phyloP scores from a whole-genome alignment of 352 stramenopile species.

The Elongisporangium prolatum region DNA sequence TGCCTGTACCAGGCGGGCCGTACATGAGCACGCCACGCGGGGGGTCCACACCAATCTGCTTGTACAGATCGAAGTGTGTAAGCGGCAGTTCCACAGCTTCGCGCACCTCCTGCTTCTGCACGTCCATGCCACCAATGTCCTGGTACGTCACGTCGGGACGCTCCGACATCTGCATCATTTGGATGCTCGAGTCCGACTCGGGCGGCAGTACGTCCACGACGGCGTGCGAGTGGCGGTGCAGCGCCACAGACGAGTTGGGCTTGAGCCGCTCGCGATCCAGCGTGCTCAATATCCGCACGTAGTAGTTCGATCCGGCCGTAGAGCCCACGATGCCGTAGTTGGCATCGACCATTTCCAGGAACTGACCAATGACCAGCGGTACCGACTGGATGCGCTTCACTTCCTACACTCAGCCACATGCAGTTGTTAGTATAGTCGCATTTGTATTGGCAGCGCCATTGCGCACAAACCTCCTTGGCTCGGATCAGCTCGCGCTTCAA shows the following conservation, averaged over 20 bases:
- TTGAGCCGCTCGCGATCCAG: constrained; percentile 98
- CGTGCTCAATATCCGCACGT: constrained; percentile 98
- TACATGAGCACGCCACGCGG: constrained; percentile 98
- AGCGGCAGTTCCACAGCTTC: constrained; percentile 99
- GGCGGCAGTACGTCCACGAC: constrained; percentile 98
- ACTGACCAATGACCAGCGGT: constrained; percentile 99
- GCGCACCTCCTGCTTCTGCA: constrained; percentile 98
- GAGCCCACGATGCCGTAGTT: constrained; percentile 99
- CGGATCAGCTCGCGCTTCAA: constrained; percentile 98
- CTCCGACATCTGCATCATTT: constrained; percentile 98
- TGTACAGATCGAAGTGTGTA: constrained; percentile 99
- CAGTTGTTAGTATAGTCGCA: background rate
- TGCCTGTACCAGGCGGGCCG: constrained; percentile 93
- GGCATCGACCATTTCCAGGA: constrained; percentile 99
- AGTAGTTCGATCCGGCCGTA: constrained; percentile 98
- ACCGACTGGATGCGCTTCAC: constrained; percentile 99
- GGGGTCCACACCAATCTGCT: constrained; percentile 99
- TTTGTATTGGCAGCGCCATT: too few species aligned
- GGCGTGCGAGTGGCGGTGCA: constrained; percentile 98
- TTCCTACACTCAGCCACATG: constrained; percentile 29
- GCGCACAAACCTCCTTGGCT: constrained; percentile 89
- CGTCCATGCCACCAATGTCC: constrained; percentile 99
- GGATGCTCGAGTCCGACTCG: constrained; percentile 99
- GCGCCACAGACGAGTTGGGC: constrained; percentile 97
- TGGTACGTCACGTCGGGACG: constrained; percentile 94